These are phyloP conservation scores for Canna indica DNA, from an alignment of 176 grass and related monocot species.

Conservation along the genomic window DNA sequence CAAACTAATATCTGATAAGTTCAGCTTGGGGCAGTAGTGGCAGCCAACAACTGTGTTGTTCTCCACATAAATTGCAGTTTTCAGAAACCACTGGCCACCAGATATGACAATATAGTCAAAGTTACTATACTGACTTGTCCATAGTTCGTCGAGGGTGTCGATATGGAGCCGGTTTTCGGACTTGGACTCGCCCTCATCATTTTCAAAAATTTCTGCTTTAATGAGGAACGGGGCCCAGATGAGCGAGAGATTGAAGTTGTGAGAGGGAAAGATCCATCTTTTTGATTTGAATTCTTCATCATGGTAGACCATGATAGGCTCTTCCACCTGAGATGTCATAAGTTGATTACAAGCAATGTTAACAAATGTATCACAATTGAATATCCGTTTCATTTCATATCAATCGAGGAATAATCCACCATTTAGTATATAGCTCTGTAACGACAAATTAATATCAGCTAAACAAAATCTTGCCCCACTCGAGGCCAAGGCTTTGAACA, in stretches of 20 bases:
- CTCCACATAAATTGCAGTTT: conserved; percentile 68
- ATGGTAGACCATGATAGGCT: conserved; percentile 7
- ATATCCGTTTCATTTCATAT: no score
- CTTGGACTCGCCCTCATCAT: conserved; percentile 42
- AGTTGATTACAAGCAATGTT: no score
- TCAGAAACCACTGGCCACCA: conserved; percentile 81
- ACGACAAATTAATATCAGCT: no score
- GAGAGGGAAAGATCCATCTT: conserved; percentile 11
- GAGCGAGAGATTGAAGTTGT: conserved; percentile 53
- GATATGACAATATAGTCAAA: conserved; percentile 64
- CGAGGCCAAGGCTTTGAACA: no score
- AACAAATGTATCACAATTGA: no score
- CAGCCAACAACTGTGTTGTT: conserved; percentile 47
- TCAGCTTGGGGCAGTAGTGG: conserved; percentile 64
- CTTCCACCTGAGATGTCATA: conserved; percentile 6
- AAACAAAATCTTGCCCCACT: no score
- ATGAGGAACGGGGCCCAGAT: conserved; percentile 85
- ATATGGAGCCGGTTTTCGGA: conserved; percentile 43
- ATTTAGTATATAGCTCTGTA: no score
- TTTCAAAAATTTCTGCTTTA: conserved; percentile 22
- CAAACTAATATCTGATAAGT: conserved; percentile 60
- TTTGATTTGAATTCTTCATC: conserved; percentile 14
- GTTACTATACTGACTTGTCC: conserved; percentile 35
- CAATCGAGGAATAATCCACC: no score
- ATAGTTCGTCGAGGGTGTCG: conserved; percentile 51